Evolutionary conservation across 2,329 filamentous ascomycete genomes (phyloP).

Genomic region (Rhynchosporium agropyri): DNA sequence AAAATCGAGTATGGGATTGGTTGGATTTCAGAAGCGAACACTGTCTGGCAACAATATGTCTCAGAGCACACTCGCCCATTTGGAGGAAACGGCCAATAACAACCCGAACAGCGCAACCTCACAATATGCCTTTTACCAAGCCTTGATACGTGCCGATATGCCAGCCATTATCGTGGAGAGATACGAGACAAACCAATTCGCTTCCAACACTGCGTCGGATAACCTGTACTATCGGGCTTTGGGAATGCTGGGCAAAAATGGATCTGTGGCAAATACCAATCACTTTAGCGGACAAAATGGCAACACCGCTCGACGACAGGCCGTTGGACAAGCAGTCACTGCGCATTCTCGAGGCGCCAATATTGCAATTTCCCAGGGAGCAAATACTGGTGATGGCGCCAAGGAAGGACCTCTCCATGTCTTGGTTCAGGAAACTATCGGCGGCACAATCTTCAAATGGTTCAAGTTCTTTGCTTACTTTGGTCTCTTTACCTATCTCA

Average conservation of each 20-base stretch:
- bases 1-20: slow-evolving; percentile 23
- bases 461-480: slow-evolving; percentile 84
- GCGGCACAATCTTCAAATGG: slow-evolving; percentile 84
- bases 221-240: slow-evolving; percentile 78
- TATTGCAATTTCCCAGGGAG: slow-evolving; percentile 53
- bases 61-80: slow-evolving; percentile 72
- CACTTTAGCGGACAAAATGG: slow-evolving; percentile 30
- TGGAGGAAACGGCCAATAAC: slow-evolving; percentile 90
- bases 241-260: slow-evolving; percentile 54
- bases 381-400: slow-evolving; percentile 60
- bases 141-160: slow-evolving; percentile 89
- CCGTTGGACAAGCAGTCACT: slow-evolving; percentile 79
- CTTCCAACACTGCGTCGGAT: slow-evolving; percentile 76
- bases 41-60: slow-evolving; percentile 42
- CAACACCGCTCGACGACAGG: slow-evolving; percentile 67
- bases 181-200: slow-evolving; percentile 84
- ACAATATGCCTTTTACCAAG: slow-evolving; percentile 93
- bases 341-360: slow-evolving; percentile 70
- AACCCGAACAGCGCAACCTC: slow-evolving; percentile 85
- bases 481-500: slow-evolving; percentile 75
- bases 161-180: slow-evolving; percentile 89
- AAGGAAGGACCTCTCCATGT: slow-evolving; percentile 92
- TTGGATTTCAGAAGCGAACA: slow-evolving; percentile 31
- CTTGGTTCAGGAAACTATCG: slow-evolving; percentile 87
- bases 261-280: slow-evolving; percentile 26